Conservation (phyloP, 306 rosid genomes). For the Styphnolobium japonicum region DNA sequence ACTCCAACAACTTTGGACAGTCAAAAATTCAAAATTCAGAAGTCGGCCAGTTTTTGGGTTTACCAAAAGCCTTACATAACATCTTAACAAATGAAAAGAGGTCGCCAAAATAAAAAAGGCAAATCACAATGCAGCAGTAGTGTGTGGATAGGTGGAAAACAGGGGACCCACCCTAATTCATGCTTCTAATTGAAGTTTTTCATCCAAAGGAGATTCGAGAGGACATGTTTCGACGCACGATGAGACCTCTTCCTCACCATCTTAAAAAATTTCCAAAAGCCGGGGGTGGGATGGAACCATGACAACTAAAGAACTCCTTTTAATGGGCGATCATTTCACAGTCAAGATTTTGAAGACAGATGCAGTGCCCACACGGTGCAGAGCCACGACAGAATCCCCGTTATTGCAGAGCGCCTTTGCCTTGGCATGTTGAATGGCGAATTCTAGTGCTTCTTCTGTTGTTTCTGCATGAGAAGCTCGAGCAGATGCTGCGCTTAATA, state of each 20-base stretch:
- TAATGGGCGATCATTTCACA: slow-evolving; percentile 69
- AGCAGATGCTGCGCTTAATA: slow-evolving; percentile 84
- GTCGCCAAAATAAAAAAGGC: neutral
- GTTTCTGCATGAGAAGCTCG: slow-evolving; percentile 92
- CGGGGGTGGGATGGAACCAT: no score
- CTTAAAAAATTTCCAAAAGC: neutral
- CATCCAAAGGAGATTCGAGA: neutral
- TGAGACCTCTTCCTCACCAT: neutral
- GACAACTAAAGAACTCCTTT: neutral
- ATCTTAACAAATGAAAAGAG: neutral
- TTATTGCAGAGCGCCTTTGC: slow-evolving; percentile 69
- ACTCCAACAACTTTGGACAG: neutral
- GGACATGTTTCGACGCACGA: slow-evolving; percentile 5
- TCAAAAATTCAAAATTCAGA: neutral
- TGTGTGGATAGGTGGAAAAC: neutral
- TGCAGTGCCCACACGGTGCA: slow-evolving; percentile 89
- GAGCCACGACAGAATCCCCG: slow-evolving; percentile 93
- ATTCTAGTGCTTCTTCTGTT: slow-evolving; percentile 84
- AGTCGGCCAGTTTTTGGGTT: neutral
- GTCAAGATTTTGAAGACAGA: slow-evolving; percentile 92
- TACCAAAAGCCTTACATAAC: slow-evolving; percentile 10
- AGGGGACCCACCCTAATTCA: neutral
- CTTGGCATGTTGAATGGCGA: slow-evolving; percentile 79
- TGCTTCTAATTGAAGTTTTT: neutral
- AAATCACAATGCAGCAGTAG: neutral